Evolutionary conservation across 2,329 filamentous ascomycete genomes (phyloP).

Genomic region (Diaporthe amygdali): DNA sequence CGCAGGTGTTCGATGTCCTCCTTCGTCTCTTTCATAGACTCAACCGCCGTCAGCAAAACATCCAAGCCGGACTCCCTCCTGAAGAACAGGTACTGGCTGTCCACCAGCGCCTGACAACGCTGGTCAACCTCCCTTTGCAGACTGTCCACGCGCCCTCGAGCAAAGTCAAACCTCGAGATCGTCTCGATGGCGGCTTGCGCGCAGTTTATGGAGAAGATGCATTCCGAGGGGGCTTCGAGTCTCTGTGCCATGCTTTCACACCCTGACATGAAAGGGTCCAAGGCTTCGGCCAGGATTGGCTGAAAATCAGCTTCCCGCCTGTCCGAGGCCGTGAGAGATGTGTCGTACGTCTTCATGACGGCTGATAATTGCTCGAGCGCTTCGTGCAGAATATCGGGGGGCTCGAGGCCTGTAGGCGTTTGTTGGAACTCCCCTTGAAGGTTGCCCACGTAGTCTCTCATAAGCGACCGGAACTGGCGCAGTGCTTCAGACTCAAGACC

Average conservation of each 20-base stretch:
- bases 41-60: conserved; percentile 64
- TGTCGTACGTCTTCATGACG: conserved; percentile 87
- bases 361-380: conserved; percentile 77
- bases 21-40: conserved; percentile 39
- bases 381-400: conserved; percentile 81
- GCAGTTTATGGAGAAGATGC: conserved; percentile 79
- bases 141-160: conserved; percentile 56
- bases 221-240: conserved; percentile 62
- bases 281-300: conserved; percentile 75
- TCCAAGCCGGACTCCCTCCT: conserved; percentile 76
- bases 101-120: conserved; percentile 62
- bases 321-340: conserved; percentile 68
- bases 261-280: conserved; percentile 85
- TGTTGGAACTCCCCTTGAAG: conserved; percentile 75
- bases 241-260: conserved; percentile 71
- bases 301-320: conserved; percentile 74
- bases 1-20: conserved; percentile 61
- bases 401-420: conserved; percentile 73
- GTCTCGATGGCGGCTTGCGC: conserved; percentile 61
- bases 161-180: conserved; percentile 69
- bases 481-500: conserved; percentile 78
- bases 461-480: conserved; percentile 79
- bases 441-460: conserved; percentile 79
- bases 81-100: conserved; percentile 76
- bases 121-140: conserved; percentile 62